Conservation (phyloP, 345 rosid species). For the Anastatica hierochuntica region DNA sequence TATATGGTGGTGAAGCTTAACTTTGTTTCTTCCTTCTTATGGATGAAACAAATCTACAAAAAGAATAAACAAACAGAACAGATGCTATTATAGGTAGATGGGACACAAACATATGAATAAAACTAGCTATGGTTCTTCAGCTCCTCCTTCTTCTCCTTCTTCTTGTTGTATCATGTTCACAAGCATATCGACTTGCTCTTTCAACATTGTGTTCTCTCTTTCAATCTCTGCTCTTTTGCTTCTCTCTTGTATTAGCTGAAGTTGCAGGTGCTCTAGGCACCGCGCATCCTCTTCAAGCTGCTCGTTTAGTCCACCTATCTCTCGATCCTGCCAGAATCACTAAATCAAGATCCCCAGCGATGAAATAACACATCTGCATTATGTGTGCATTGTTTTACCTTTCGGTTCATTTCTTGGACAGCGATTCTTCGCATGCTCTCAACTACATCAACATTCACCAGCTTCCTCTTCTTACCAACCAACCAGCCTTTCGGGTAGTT, state of each 20-base stretch:
- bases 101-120: background rate
- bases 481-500: conserved; percentile 89
- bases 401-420: conserved; percentile 90
- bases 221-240: conserved; percentile 69
- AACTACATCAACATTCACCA: conserved; percentile 87
- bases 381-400: conserved; percentile 33
- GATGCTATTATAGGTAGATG: background rate
- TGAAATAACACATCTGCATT: background rate
- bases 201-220: conserved; percentile 69
- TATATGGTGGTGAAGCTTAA: conserved; percentile 13
- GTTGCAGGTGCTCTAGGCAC: conserved; percentile 73
- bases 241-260: conserved; percentile 71
- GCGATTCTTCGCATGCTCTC: conserved; percentile 98
- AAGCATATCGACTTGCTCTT: conserved; percentile 74
- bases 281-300: conserved; percentile 83
- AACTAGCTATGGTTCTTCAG: conserved; percentile 37
- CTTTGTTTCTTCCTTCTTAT: conserved; percentile 10
- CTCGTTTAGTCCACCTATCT: conserved; percentile 79
- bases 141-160: conserved; percentile 35
- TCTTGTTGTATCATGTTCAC: conserved; percentile 73
- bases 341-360: background rate
- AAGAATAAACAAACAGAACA: conserved; percentile 30
- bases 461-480: conserved; percentile 86
- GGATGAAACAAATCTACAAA: conserved; percentile 12
- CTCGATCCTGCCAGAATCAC: conserved; percentile 54